Conservation (phyloP, 805 yeast genomes). For the Candida insectalens region DNA sequence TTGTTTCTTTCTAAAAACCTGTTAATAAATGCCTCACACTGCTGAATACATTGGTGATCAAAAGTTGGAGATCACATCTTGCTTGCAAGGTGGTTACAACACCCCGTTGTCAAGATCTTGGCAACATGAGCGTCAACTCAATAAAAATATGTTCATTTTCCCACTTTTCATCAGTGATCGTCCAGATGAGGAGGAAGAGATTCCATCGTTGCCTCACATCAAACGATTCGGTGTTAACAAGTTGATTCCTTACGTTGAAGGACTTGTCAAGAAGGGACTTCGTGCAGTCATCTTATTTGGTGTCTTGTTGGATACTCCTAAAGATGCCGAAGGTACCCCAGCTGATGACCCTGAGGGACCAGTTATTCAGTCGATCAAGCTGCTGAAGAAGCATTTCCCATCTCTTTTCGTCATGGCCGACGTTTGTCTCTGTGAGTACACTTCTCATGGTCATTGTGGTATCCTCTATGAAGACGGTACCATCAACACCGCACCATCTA, state of each 20-base stretch:
- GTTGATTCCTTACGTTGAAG: slow-evolving; percentile 58
- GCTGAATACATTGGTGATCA: slow-evolving; percentile 59
- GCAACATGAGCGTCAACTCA: slow-evolving; percentile 80
- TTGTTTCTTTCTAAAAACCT: no score
- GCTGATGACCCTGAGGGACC: slow-evolving; percentile 98
- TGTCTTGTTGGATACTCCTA: slow-evolving; percentile 69
- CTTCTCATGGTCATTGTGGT: slow-evolving; percentile 98
- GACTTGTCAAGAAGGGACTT: slow-evolving; percentile 72
- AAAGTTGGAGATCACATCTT: slow-evolving; percentile 57
- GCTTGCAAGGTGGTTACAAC: slow-evolving; percentile 90
- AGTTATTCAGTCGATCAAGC: slow-evolving; percentile 70
- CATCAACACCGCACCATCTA: slow-evolving; percentile 65
- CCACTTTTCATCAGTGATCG: slow-evolving; percentile 81
- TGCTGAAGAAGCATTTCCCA: slow-evolving; percentile 60
- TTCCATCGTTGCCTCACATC: slow-evolving; percentile 80
- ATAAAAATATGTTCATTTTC: slow-evolving; percentile 84
- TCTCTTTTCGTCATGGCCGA: slow-evolving; percentile 83
- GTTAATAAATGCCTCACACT: slow-evolving; percentile 40
- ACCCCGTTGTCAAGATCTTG: slow-evolving; percentile 84
- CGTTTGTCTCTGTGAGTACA: slow-evolving; percentile 94
- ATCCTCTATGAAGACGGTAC: slow-evolving; percentile 79
- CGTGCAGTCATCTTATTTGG: slow-evolving; percentile 86
- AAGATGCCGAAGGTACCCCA: slow-evolving; percentile 75
- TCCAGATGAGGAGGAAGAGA: slow-evolving; percentile 67
- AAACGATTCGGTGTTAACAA: slow-evolving; percentile 79